Evolutionary conservation across 768 basidiomycete genomes (phyloP).

Genomic region (Phanerochaete sordida): DNA sequence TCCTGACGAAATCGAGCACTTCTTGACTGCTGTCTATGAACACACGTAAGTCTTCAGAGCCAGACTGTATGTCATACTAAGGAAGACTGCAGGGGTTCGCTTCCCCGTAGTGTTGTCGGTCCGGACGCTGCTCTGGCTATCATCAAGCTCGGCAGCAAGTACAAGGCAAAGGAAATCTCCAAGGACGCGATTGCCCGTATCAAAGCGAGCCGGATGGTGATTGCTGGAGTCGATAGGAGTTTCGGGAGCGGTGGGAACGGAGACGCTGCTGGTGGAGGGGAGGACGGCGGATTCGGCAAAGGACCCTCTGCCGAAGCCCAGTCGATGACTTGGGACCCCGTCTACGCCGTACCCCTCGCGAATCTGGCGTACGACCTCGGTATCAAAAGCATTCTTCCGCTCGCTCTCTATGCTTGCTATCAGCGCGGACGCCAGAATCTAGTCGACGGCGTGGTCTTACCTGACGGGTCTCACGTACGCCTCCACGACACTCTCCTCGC

Average conservation of each 20-base stretch:
- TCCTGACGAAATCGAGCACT: background rate
- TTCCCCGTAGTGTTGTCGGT: background rate
- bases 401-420: background rate
- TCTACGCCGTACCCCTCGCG: background rate
- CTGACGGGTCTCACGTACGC: background rate
- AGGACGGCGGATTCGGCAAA: background rate
- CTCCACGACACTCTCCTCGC: background rate
- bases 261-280: background rate
- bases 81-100: too few species aligned
- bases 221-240: background rate
- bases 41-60: background rate
- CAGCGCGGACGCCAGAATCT: background rate
- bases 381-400: background rate
- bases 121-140: background rate
- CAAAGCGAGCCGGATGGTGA: background rate
- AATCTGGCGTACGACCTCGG: background rate
- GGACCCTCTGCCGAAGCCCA: background rate
- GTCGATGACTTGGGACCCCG: background rate
- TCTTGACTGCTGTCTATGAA: background rate
- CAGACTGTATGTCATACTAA: too few species aligned
- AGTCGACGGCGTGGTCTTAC: background rate
- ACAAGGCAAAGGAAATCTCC: background rate
- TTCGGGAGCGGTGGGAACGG: too few species aligned
- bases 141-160: background rate
- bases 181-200: background rate